Percentiles rank a stretch among this genome's conserved stretches.
Conservation (phyloP, 2,329 filamentous ascomycete species). For the Aspergillus alliaceus region DNA sequence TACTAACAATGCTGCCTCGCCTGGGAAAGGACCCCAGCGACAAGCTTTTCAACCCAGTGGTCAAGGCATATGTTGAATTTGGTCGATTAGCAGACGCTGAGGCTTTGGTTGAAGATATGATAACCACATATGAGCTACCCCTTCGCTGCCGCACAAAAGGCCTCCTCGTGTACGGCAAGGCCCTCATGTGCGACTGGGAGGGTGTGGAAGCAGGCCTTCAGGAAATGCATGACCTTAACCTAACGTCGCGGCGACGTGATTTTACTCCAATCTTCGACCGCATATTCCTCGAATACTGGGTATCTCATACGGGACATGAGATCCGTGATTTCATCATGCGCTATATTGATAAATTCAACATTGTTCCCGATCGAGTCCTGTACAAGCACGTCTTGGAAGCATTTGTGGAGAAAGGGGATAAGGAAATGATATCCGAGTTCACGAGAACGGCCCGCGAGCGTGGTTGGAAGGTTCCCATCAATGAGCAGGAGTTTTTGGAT, state of each 20-base stretch:
- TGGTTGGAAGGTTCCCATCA: slow-evolving; percentile 34
- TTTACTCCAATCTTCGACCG: slow-evolving; percentile 39
- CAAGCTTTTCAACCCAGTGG: slow-evolving; percentile 41
- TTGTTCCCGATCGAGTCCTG: slow-evolving; percentile 39
- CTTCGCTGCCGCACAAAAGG: slow-evolving; percentile 37
- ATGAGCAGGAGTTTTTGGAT: slow-evolving; percentile 30
- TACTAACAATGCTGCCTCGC: slow-evolving; percentile 27
- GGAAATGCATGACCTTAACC: slow-evolving; percentile 36
- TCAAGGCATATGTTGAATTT: slow-evolving; percentile 41
- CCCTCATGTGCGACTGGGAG: slow-evolving; percentile 41
- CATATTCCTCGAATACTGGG: slow-evolving; percentile 43
- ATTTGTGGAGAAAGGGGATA: slow-evolving; percentile 39
- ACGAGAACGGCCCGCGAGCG: slow-evolving; percentile 29
- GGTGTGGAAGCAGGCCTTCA: slow-evolving; percentile 39
- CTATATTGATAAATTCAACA: slow-evolving; percentile 35
- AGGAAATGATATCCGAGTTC: slow-evolving; percentile 32
- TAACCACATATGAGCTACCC: slow-evolving; percentile 26
- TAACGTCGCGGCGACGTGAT: slow-evolving; percentile 28
- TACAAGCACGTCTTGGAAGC: slow-evolving; percentile 43
- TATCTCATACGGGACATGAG: slow-evolving; percentile 32
- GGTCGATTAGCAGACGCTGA: slow-evolving; percentile 37
- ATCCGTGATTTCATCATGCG: slow-evolving; percentile 38
- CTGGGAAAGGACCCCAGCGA: slow-evolving; percentile 34
- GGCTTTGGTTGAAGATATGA: slow-evolving; percentile 37
- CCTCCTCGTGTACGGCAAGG: slow-evolving; percentile 37